Evolutionary conservation across 169 alveolate genomes (phyloP).

Genomic region (Plasmodium billcollinsi): DNA sequence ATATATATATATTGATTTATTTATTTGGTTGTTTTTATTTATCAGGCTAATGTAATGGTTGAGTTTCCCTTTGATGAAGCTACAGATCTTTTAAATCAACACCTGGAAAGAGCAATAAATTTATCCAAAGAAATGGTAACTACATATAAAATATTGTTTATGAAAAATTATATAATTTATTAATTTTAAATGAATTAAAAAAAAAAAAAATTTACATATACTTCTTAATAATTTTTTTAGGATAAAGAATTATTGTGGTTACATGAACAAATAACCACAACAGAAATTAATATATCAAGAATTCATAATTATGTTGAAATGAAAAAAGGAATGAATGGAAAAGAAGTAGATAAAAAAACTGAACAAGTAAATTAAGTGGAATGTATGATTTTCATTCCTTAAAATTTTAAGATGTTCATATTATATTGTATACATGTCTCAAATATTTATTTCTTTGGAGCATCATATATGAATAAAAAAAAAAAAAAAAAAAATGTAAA

Average conservation of each 20-base stretch:
- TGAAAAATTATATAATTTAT: neutral
- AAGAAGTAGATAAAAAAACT: conserved; percentile 35
- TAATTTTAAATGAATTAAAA: neutral
- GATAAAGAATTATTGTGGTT: conserved; percentile 89
- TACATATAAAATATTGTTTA: neutral
- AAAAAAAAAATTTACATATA: neutral
- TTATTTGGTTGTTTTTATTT: conserved; percentile 6
- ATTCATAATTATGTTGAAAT: conserved; percentile 90
- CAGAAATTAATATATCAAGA: conserved; percentile 93
- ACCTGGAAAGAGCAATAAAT: conserved; percentile 81
- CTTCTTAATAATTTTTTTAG: conserved; percentile 52
- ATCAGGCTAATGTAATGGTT: conserved; percentile 91
- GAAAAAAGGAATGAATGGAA: conserved; percentile 79
- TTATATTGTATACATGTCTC: too few relatives aligned
- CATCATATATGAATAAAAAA: too few relatives aligned
- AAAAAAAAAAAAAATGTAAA: too few relatives aligned
- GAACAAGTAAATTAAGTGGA: too few relatives aligned
- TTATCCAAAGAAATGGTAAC: conserved; percentile 79
- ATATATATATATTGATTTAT: too few relatives aligned
- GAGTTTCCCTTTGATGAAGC: conserved; percentile 92
- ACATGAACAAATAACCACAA: conserved; percentile 88
- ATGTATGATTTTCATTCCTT: too few relatives aligned
- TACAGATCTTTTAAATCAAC: conserved; percentile 84
- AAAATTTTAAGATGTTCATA: too few relatives aligned
- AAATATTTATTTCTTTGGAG: too few relatives aligned